phyloP scores from a whole-genome alignment of 139 green algal species.

The Spirogloea muscicola region DNA sequence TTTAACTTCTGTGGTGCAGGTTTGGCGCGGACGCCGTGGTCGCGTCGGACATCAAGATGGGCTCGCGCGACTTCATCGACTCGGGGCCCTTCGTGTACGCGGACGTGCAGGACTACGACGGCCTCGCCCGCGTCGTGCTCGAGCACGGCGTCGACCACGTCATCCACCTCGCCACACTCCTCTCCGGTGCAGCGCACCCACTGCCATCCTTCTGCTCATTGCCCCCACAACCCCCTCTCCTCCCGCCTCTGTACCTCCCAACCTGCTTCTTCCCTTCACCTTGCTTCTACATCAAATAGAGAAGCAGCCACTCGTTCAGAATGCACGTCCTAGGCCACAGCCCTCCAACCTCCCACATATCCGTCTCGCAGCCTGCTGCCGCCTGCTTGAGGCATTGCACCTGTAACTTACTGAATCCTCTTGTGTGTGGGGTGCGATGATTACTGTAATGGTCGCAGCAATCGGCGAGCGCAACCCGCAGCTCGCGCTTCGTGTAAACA shows the following conservation, averaged over 20 bases:
- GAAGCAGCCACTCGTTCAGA: no score
- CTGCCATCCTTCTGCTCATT: no score
- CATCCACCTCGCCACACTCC: constrained; percentile 24
- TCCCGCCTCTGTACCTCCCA: no score
- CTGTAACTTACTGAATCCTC: no score
- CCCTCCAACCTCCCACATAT: no score
- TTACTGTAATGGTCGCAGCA: constrained; percentile 17
- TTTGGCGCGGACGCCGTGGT: constrained; percentile 6
- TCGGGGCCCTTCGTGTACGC: constrained; percentile 13
- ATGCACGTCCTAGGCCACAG: no score
- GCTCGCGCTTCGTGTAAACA: constrained; percentile 63
- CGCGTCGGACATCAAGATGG: constrained; percentile 19
- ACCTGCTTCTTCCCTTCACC: no score
- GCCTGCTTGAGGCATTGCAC: no score
- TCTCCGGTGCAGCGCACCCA: no score
- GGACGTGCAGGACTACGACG: constrained; percentile 20
- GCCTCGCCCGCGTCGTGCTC: constrained; percentile 9
- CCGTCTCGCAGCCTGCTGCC: no score
- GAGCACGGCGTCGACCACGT: constrained; percentile 29
- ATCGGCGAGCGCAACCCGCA: constrained; percentile 65
- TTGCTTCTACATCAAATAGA: no score
- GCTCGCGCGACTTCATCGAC: constrained; percentile 6
- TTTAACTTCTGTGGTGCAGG: constrained; percentile 1
- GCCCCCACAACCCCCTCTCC: no score
- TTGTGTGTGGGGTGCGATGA: constrained; percentile 15